phyloP scores from a whole-genome alignment of 2,329 filamentous ascomycete species.

The Pseudogymnoascus sp. region DNA sequence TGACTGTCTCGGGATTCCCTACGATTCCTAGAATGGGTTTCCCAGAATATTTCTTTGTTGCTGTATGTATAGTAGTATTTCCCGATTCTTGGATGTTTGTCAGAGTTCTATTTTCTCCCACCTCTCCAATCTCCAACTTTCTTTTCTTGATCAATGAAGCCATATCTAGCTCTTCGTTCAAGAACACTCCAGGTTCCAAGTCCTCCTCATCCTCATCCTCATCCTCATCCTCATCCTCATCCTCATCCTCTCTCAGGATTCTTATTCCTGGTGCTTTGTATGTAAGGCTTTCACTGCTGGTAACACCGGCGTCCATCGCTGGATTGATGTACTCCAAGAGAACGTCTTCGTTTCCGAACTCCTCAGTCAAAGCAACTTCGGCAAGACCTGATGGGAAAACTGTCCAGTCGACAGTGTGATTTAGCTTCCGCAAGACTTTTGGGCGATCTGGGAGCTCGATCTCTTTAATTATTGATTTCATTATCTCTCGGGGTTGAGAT shows the following conservation, averaged over 20 bases:
- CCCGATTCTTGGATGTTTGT: constrained; percentile 11
- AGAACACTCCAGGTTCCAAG: constrained; percentile 27
- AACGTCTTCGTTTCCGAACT: constrained; percentile 37
- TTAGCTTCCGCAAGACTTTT: constrained; percentile 35
- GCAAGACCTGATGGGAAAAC: constrained; percentile 36
- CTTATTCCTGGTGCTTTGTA: constrained; percentile 45
- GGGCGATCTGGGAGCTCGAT: constrained; percentile 32
- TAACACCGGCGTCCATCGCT: constrained; percentile 24
- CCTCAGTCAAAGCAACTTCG: constrained; percentile 35
- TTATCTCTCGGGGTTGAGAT: constrained; percentile 27
- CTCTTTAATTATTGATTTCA: constrained; percentile 25
- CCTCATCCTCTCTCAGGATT: constrained; percentile 37
- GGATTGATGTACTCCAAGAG: constrained; percentile 33
- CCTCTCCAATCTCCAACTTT: constrained; percentile 26
- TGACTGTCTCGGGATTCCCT: not conserved
- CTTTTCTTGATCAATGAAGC: constrained; percentile 36
- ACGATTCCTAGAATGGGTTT: not conserved
- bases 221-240: constrained; percentile 33
- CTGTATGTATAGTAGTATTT: not conserved
- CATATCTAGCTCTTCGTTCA: constrained; percentile 28
- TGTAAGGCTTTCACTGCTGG: constrained; percentile 37
- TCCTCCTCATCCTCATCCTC: constrained; percentile 34
- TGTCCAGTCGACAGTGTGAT: constrained; percentile 40
- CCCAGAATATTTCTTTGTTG: not conserved
- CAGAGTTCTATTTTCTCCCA: constrained; percentile 5